Conservation (phyloP, 2,329 filamentous ascomycete species). For the Remersonia thermophila region DNA sequence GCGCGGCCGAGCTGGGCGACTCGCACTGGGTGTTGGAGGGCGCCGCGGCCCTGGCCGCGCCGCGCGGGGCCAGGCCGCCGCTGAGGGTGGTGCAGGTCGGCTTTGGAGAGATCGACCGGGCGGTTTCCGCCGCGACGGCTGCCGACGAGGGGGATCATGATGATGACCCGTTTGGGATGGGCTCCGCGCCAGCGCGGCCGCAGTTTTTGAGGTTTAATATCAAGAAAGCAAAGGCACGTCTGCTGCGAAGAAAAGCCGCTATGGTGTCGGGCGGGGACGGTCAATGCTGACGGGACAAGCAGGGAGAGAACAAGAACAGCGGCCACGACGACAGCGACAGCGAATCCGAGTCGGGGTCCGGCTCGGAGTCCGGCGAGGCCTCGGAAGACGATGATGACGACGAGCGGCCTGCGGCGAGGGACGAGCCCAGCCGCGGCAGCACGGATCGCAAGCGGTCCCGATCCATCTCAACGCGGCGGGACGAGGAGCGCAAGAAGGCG, state of each 20-base stretch:
- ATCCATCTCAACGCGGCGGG: conserved; percentile 27
- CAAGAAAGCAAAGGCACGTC: conserved; percentile 19
- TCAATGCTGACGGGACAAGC: too few relatives aligned
- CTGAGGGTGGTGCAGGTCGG: conserved; percentile 48
- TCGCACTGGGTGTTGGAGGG: conserved; percentile 64
- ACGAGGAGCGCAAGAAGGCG: conserved; percentile 34
- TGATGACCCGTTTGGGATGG: conserved; percentile 19
- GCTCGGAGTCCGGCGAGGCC: conserved; percentile 26
- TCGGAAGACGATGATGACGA: conserved; percentile 20
- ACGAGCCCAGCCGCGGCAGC: neutral
- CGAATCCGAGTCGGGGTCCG: conserved; percentile 7
- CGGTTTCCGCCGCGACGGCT: conserved; percentile 23
- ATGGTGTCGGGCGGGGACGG: too few relatives aligned
- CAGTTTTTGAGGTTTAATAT: conserved; percentile 22
- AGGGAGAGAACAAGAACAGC: too few relatives aligned
- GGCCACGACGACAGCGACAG: conserved; percentile 6
- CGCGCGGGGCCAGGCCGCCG: conserved; percentile 24
- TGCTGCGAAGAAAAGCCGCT: too few relatives aligned
- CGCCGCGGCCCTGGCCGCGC: conserved; percentile 23
- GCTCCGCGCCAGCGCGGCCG: conserved; percentile 7
- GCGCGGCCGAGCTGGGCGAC: conserved; percentile 52
- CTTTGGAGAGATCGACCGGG: conserved; percentile 37
- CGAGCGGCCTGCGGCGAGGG: neutral
- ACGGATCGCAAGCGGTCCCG: conserved; percentile 7
- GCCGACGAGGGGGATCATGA: conserved; percentile 27